phyloP scores from a whole-genome alignment of 2,329 filamentous ascomycete genomes.

The Acrocalymma vagum region DNA sequence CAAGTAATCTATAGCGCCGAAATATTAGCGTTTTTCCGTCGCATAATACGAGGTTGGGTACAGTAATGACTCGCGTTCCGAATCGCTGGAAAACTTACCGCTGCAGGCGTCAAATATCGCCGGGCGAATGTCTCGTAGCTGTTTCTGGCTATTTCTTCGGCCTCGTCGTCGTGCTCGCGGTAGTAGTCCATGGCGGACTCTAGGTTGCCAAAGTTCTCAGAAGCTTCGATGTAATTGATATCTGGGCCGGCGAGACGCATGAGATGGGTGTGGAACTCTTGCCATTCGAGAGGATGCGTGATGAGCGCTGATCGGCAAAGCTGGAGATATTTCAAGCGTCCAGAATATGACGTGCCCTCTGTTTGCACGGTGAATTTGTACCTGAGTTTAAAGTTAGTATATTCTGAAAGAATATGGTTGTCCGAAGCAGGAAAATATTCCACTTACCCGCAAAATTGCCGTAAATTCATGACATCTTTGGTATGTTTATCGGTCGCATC shows the following conservation, averaged over 20 bases:
- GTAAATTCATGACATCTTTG: conserved; percentile 43
- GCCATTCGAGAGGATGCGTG: conserved; percentile 42
- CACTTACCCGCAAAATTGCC: conserved; percentile 40
- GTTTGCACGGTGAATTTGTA: conserved; percentile 64
- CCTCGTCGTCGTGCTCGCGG: conserved; percentile 34
- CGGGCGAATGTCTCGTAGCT: conserved; percentile 41
- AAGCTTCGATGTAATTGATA: conserved; percentile 42
- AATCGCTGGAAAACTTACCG: conserved; percentile 32
- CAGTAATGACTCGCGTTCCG: background rate
- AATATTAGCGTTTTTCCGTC: background rate
- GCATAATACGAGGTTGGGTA: background rate
- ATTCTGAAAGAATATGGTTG: too few relatives aligned
- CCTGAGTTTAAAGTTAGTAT: too few relatives aligned
- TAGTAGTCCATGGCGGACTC: conserved; percentile 44
- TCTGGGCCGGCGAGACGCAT: conserved; percentile 39
- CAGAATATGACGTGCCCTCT: conserved; percentile 63
- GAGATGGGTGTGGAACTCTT: conserved; percentile 45
- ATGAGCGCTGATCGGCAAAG: conserved; percentile 53
- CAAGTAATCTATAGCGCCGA: conserved; percentile 31
- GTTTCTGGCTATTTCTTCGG: conserved; percentile 37
- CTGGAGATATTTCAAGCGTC: conserved; percentile 62
- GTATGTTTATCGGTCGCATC: conserved; percentile 36
- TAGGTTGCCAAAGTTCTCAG: conserved; percentile 39
- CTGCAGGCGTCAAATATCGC: conserved; percentile 41
- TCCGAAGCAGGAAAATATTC: background rate